A percentile compares a stretch with the other conserved stretches of the same genome.
phyloP scores from a whole-genome alignment of 148 eudicot genomes.

The Silene latifolia region DNA sequence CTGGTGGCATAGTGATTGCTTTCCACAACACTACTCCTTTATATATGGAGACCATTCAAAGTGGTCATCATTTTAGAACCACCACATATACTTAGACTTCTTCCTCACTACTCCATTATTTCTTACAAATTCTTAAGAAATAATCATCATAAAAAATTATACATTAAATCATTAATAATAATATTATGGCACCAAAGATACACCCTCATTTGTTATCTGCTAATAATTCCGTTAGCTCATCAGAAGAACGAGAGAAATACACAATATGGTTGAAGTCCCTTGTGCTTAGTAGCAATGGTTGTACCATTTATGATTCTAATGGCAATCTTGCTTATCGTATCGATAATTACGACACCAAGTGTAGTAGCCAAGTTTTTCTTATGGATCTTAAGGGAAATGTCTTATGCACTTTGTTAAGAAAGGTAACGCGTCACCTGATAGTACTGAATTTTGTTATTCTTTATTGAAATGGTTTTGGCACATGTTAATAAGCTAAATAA shows the following conservation, averaged over 20 bases:
- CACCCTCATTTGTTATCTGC: slow-evolving; percentile 33
- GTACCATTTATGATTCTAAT: slow-evolving; percentile 56
- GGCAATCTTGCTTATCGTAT: slow-evolving; percentile 69
- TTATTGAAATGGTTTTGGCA: too few species aligned
- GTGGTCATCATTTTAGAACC: not conserved
- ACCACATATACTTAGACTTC: slow-evolving; percentile 2
- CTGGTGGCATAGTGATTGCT: slow-evolving; percentile 16
- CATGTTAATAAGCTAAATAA: too few species aligned
- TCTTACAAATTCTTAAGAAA: not conserved
- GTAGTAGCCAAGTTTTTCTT: slow-evolving; percentile 51
- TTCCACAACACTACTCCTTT: slow-evolving; percentile 10
- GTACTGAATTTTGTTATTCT: not conserved
- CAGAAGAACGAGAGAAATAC: slow-evolving; percentile 35
- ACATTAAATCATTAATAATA: too few species aligned
- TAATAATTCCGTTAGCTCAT: not conserved
- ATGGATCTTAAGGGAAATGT: slow-evolving; percentile 76
- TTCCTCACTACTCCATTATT: not conserved
- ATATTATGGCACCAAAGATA: slow-evolving; percentile 35
- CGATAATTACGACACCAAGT: slow-evolving; percentile 61
- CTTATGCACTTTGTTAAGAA: slow-evolving; percentile 46
- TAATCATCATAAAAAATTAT: too few species aligned
- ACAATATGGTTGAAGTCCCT: slow-evolving; percentile 92
- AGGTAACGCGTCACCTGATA: slow-evolving; percentile 36
- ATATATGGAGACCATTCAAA: slow-evolving; percentile 26
- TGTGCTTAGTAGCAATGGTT: slow-evolving; percentile 59